Base-by-base conservation (phyloP, 179 eudicot genomes). In the Drosera spatulata region DNA sequence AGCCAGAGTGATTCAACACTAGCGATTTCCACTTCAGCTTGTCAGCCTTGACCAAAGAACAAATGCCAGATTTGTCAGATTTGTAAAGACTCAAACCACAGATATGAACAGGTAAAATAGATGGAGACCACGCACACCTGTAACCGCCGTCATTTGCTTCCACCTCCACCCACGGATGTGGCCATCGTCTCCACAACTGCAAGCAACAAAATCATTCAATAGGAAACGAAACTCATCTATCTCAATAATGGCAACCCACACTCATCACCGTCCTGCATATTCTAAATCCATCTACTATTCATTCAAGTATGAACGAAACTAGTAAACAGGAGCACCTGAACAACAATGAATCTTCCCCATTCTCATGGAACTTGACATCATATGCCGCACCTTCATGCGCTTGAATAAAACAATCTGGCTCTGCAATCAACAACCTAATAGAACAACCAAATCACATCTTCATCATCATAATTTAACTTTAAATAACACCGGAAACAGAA, bases 151-250 rank as follows among this genome's bases (percentile, higher is more conserved):
- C 50, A 89, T 66, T 52, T 89, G 89, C 70, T 77, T 79, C 96
- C 96, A 93, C 62, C 77, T 88, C 99, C 99, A 93, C 47, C 99
- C 99, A 50, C 77, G 77, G 73, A 89, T 77, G 61, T 79, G 79
- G 37, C 99, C 99, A 86, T 93, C 99, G 70, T 93, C 99, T 50
- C 99, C 99, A 68, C 99, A 93, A 59, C 99, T 91, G 73, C 66
- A 82, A 39, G 43, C 62, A 61, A 58, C 56, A 53, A 58, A 14
- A 10, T 6, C 55, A 52, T 52, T 14, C 11, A n/a, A 52, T 5
- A 52, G 8, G 56, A 14, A 38, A 53, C 5, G 15, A 5, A 53
- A 15, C 12, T 37, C 56, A 53, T 7, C 56, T 22, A 53, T 2
- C 7, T 14, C 6, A 6, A 6, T 39, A 13, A 15, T 33, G 3